Evolutionary conservation across 768 basidiomycete species (phyloP).

Genomic region (Amanita rubescens): DNA sequence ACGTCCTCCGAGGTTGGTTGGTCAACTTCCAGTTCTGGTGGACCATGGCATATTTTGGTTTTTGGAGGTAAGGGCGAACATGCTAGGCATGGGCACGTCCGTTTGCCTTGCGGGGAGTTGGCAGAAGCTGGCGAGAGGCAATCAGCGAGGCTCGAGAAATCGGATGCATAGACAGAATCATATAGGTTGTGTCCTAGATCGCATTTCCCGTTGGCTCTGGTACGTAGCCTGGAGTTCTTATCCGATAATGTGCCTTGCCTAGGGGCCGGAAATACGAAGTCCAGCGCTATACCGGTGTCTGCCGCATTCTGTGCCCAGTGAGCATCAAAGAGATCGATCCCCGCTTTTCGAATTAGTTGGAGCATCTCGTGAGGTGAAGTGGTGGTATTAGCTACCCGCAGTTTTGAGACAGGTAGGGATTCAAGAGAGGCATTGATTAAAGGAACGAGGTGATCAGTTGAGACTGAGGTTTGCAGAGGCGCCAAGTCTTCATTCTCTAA

Average conservation of each 20-base stretch:
- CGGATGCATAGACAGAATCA: conserved; percentile 43
- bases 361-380: conserved; percentile 73
- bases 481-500: conserved; percentile 4
- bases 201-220: conserved; percentile 16
- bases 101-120: conserved; percentile 1
- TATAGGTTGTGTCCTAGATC: conserved; percentile 75
- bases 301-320: conserved; percentile 66
- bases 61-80: conserved; percentile 42
- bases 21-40: conserved; percentile 25
- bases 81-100: conserved; percentile 42
- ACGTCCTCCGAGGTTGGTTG: not conserved
- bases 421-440: conserved; percentile 56
- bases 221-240: not conserved
- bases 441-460: conserved; percentile 20
- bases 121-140: conserved; percentile 18
- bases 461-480: not conserved
- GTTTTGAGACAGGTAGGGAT: conserved; percentile 46
- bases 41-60: conserved; percentile 36
- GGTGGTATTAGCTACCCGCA: conserved; percentile 51
- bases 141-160: conserved; percentile 50
- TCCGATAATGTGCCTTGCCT: not conserved
- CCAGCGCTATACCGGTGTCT: conserved; percentile 65
- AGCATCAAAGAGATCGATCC: conserved; percentile 72
- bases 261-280: conserved; percentile 65
- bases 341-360: conserved; percentile 50